Evolutionary conservation across 306 rosid genomes (phyloP).

Genomic region (Urtica urens): DNA sequence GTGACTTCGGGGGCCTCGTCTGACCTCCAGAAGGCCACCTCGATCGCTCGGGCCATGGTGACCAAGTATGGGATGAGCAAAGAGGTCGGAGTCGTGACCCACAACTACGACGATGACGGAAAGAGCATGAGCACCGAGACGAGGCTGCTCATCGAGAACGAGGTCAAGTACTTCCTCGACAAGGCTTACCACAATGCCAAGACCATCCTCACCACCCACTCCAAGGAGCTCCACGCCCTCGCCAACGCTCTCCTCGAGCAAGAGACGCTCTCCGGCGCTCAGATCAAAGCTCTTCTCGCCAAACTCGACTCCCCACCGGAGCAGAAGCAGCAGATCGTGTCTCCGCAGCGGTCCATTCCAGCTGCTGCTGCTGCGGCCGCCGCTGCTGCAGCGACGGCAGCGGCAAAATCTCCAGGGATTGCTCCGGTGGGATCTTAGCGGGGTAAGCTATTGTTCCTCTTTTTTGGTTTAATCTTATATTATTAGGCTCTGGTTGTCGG

Average conservation of each 20-base stretch:
- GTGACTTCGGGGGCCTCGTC: slow-evolving; percentile 71
- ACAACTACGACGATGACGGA: slow-evolving; percentile 63
- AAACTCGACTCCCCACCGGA: slow-evolving; percentile 38
- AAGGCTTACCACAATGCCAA: slow-evolving; percentile 76
- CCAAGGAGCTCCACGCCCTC: slow-evolving; percentile 72
- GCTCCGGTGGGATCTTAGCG: slow-evolving; percentile 63
- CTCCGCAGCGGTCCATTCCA: slow-evolving; percentile 45
- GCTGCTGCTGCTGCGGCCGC: slow-evolving; percentile 60
- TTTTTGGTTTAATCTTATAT: too few relatives aligned
- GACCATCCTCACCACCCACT: slow-evolving; percentile 59
- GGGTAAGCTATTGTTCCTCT: neutral
- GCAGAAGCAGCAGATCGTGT: slow-evolving; percentile 28
- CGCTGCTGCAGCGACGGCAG: slow-evolving; percentile 46
- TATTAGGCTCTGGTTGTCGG: slow-evolving; percentile 8
- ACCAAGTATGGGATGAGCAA: slow-evolving; percentile 83
- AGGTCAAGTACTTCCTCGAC: slow-evolving; percentile 55
- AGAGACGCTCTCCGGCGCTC: slow-evolving; percentile 69
- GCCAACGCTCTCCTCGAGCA: slow-evolving; percentile 72
- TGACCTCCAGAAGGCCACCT: slow-evolving; percentile 69
- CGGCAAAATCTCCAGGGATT: slow-evolving; percentile 62
- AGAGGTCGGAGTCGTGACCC: slow-evolving; percentile 66
- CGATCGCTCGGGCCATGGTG: slow-evolving; percentile 70
- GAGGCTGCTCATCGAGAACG: slow-evolving; percentile 79
- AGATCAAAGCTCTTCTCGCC: slow-evolving; percentile 52
- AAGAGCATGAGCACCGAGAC: slow-evolving; percentile 93